Evolutionary conservation across 2,329 filamentous ascomycete genomes (phyloP), one percentile per base, ranked within the genome.

Genomic region (Plectosphaerella sp.): DNA sequence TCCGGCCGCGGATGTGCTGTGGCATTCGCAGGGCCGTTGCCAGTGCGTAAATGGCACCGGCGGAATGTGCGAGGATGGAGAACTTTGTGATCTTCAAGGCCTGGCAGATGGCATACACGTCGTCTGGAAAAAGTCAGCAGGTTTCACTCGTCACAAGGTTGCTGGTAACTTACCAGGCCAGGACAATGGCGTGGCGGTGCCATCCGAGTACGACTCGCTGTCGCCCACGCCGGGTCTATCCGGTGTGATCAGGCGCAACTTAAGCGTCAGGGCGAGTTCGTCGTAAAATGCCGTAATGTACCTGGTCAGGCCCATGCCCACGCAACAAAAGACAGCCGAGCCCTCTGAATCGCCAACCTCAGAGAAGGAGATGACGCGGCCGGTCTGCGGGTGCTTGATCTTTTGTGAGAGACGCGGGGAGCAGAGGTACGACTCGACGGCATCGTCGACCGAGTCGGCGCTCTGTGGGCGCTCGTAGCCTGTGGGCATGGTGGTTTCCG

Each of bases 211-310:
- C 33, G 89, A 72, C 62, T 95, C 91, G 64, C 93, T 97, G 62
- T 91, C 92, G 47, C 94, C 94, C 15, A 99, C 90, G 24, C 94
- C 94, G 51, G 94, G 94, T 50, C 94, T 84, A 68, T 99, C 94
- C 6, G 93, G 88, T 0, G 94, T 97, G 59, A 99, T 96, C 49
- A 99, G 78, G 18, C 94, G 84, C 52, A 99, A 72, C 67, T 91
- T 94, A 54, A 99, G 74, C 1, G 92, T 96, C 62, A 89, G 74
- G 3, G 94, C 94, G 50, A 99, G 76, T 67, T 99, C 94, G 66
- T 99, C 94, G 65, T 97, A 99, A 66, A 99, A 99, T 0, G 92
- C 91, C 55, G 91, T 97, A 54, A 99, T 89, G 66, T 94, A 99
- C 69, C 94, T 83, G 11, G 94, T 99, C 62, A 99, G 71, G 0